phyloP scores from a whole-genome alignment of 2,329 filamentous ascomycete genomes.

The Lasiodiplodia citricola region DNA sequence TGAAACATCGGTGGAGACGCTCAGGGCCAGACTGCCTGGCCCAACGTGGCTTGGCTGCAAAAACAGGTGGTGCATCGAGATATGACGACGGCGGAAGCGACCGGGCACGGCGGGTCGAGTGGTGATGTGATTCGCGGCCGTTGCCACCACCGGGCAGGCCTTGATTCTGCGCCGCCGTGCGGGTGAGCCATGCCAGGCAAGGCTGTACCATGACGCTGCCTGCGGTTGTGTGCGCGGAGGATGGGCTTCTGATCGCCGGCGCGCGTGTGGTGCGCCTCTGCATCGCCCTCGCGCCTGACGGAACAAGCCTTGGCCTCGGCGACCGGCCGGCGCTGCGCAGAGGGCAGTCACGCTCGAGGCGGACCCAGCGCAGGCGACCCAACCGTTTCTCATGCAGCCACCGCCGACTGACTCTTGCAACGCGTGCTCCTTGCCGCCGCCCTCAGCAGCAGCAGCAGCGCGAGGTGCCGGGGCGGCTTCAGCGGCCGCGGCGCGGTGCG shows the following conservation, averaged over 20 bases:
- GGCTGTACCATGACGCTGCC: conserved; percentile 8
- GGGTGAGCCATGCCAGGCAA: background rate
- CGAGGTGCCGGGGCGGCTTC: too few species aligned
- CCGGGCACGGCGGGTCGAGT: background rate
- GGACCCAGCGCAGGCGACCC: conserved; percentile 4
- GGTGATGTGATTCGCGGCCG: conserved; percentile 8
- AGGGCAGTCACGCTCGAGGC: conserved; percentile 8
- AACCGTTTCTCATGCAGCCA: conserved; percentile 14
- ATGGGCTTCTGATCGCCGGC: conserved; percentile 4
- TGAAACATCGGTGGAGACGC: conserved; percentile 17
- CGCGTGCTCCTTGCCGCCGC: conserved; percentile 4
- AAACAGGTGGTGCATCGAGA: conserved; percentile 3
- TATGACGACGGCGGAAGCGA: conserved; percentile 11
- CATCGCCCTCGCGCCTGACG: conserved; percentile 1
- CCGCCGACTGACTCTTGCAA: background rate
- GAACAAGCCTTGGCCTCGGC: background rate
- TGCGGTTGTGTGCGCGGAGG: background rate
- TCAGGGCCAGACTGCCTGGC: background rate
- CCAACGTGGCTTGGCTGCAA: conserved; percentile 13
- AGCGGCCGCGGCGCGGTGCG: too few species aligned
- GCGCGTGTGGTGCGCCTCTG: background rate
- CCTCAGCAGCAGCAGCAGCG: too few species aligned
- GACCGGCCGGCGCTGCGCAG: background rate
- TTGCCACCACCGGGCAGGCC: conserved; percentile 8
- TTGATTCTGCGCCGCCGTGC: background rate